Evolutionary conservation across 2,329 filamentous ascomycete genomes (phyloP).

Genomic region (Aspergillus sp.): DNA sequence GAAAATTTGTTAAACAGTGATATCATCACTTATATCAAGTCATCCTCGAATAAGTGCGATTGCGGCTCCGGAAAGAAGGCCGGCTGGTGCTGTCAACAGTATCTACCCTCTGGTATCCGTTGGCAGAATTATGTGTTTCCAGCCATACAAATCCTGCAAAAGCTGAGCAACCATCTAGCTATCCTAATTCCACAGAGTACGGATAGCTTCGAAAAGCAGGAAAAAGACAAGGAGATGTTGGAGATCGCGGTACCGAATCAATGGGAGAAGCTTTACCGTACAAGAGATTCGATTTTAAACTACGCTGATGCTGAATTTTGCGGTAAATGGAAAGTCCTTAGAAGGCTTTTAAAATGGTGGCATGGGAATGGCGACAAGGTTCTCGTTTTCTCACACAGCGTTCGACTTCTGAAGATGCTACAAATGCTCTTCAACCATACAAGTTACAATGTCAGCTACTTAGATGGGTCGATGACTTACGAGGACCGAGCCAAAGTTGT

Average conservation of each 20-base stretch:
- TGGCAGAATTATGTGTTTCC: slow-evolving; percentile 85
- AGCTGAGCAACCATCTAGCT: slow-evolving; percentile 89
- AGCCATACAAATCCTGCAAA: slow-evolving; percentile 76
- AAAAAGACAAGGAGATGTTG: slow-evolving; percentile 73
- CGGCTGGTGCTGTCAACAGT: slow-evolving; percentile 76
- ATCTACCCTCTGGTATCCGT: slow-evolving; percentile 60
- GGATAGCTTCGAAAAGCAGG: slow-evolving; percentile 70
- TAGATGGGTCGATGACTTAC: slow-evolving; percentile 81
- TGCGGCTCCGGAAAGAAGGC: slow-evolving; percentile 69
- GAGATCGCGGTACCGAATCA: slow-evolving; percentile 70
- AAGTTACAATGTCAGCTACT: slow-evolving; percentile 84
- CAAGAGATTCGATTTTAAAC: slow-evolving; percentile 75
- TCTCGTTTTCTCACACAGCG: slow-evolving; percentile 90
- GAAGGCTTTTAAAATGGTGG: slow-evolving; percentile 86
- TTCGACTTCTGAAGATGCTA: slow-evolving; percentile 79
- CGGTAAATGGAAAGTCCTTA: slow-evolving; percentile 93
- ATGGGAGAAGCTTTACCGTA: slow-evolving; percentile 72
- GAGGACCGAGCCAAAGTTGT: slow-evolving; percentile 80
- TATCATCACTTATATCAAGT: slow-evolving; percentile 67
- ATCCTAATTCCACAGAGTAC: slow-evolving; percentile 71
- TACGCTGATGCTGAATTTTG: slow-evolving; percentile 88
- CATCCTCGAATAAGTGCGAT: slow-evolving; percentile 65
- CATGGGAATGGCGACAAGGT: slow-evolving; percentile 89
- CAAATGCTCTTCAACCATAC: slow-evolving; percentile 84
- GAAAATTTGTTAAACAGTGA: slow-evolving; percentile 75